Conservation (phyloP, 139 green algal species). For the Tetradesmus lagerheimii region DNA sequence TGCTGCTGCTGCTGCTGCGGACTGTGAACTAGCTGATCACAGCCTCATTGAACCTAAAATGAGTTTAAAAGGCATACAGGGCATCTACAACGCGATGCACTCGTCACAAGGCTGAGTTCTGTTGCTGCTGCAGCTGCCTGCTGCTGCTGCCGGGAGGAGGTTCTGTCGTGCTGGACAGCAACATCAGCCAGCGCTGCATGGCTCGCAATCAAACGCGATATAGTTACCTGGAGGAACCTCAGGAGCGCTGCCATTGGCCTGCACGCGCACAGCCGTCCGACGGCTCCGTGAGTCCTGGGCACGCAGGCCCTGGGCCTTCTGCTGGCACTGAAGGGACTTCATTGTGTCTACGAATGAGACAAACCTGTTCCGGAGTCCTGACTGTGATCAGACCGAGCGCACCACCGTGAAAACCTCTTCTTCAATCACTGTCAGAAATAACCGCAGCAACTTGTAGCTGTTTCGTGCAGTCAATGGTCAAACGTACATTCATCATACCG, state of each 20-base stretch:
- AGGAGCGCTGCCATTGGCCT: background rate
- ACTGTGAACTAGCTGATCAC: background rate
- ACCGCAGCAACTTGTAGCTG: background rate
- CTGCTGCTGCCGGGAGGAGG: background rate
- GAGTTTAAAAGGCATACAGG: background rate
- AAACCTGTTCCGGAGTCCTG: background rate
- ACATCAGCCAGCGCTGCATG: background rate
- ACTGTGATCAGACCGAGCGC: background rate
- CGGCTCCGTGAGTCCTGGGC: slow-evolving; percentile 26
- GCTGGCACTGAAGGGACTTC: slow-evolving; percentile 6
- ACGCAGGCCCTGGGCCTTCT: background rate
- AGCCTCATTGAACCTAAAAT: background rate
- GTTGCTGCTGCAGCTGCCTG: background rate
- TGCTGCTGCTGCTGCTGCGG: background rate
- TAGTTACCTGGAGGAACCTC: slow-evolving; percentile 30
- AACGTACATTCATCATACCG: background rate
- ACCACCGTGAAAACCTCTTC: background rate
- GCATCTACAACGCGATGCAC: background rate
- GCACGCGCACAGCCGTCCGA: slow-evolving; percentile 31
- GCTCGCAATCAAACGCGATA: background rate
- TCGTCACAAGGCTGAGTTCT: background rate
- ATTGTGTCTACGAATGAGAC: background rate
- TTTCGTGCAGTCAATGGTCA: background rate
- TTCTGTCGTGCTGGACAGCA: background rate
- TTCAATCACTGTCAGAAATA: background rate